Evolutionary conservation across 2,329 filamentous ascomycete species (phyloP), one percentile per base, ranked within the genome.

Genomic region (Colletotrichum shisoi): DNA sequence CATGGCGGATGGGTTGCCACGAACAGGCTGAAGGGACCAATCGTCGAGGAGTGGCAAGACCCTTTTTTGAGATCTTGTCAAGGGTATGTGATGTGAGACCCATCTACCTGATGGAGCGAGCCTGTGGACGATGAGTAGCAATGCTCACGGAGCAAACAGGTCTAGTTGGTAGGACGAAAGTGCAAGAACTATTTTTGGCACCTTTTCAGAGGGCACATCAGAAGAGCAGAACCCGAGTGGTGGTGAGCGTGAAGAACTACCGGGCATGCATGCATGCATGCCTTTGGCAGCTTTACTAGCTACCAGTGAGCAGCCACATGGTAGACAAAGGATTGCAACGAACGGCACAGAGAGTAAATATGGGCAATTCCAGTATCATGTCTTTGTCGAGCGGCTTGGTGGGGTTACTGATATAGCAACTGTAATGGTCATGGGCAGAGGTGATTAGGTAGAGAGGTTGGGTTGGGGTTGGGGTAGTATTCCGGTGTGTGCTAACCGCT

Each of bases 121-220:
- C 19, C 27, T 34, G 40, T 13, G n/a, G 31, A 8, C 7, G 31
- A 34, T 34, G 31, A 34, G 31, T 34, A 31, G 37, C 44, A 39
- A 54, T 31, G 9, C 21, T 37, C 57, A 51, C 7, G 44, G 7
- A 3, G 31, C n/a, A 49, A 27, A 24, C 11, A 27, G 51, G 49
- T 54, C 44, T 58, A 21, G 34, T 21, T 58, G 48, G 56, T 19
- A 48, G 46, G 49, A 51, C 39, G 15, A 13, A 17, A 53, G 37
- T 46, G 39, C 37, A 53, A 19, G 13, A 27, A 48, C 39, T 53
- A 57, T 58, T 67, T 48, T 51, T 46, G 60, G 46, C 46, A 57
- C 44, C 13, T 12, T 11, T 11, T 8, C 1, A 2, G 27, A 31
- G 15, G 7, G 31, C 19, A 42, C 19, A 42, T n/a, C 12, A 34